Conservation (phyloP, 1,284 basidiomycete genomes). For the Paramarasmius palmivorus region DNA sequence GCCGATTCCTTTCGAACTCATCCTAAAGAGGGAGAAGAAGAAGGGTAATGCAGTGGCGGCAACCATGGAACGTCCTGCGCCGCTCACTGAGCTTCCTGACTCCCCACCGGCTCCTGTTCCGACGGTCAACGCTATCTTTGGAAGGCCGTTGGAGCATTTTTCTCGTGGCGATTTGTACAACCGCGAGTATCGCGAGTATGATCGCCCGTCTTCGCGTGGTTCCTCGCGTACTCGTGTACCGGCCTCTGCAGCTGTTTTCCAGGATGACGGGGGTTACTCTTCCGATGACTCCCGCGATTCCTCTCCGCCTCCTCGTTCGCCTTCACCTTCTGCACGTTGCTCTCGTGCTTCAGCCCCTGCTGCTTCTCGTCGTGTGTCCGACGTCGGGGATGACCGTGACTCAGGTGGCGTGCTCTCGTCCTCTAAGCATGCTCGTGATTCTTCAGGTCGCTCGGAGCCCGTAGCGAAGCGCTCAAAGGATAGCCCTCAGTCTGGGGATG, state of each 20-base stretch:
- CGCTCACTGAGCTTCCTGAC: background rate
- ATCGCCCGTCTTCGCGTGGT: background rate
- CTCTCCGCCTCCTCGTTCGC: too few relatives aligned
- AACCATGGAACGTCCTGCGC: background rate
- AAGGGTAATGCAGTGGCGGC: background rate
- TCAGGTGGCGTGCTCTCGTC: too few relatives aligned
- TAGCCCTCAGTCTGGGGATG: too few relatives aligned
- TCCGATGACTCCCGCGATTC: too few relatives aligned
- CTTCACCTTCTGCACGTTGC: background rate
- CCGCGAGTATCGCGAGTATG: background rate
- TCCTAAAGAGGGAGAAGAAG: background rate
- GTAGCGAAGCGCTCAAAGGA: too few relatives aligned
- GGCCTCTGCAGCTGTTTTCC: too few relatives aligned
- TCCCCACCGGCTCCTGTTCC: background rate
- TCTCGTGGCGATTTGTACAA: background rate
- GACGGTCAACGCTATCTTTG: background rate
- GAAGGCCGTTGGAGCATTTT: background rate
- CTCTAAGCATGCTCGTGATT: background rate
- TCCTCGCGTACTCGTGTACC: background rate
- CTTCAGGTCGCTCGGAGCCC: background rate
- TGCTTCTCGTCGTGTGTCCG: background rate
- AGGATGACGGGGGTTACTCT: too few relatives aligned
- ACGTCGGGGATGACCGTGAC: background rate
- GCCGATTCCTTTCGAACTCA: background rate
- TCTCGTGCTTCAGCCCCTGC: background rate